These are phyloP conservation scores for Lachancea cidri DNA, from an alignment of 805 yeast genomes.

Conservation along the genomic window DNA sequence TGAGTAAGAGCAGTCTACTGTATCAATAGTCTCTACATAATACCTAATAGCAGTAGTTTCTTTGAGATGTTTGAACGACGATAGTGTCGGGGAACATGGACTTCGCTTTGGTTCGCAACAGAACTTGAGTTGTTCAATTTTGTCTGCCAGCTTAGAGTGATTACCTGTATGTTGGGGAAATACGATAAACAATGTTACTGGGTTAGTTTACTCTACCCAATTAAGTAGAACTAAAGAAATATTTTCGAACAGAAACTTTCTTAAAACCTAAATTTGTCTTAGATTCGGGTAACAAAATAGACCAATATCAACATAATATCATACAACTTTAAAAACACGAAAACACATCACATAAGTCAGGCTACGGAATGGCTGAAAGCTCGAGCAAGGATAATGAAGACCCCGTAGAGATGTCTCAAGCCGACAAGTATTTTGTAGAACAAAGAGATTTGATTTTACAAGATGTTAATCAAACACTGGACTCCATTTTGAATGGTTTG, in stretches of 20 bases:
- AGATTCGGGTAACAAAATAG: too few relatives aligned
- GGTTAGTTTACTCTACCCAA: conserved; percentile 9
- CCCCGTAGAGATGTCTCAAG: conserved; percentile 10
- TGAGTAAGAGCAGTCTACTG: conserved; percentile 15
- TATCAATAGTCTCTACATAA: conserved; percentile 1
- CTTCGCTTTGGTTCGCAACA: conserved; percentile 15
- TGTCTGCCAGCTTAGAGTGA: conserved; percentile 30
- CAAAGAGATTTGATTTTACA: conserved; percentile 28
- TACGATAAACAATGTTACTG: conserved; percentile 28
- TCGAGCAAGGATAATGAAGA: conserved; percentile 1
- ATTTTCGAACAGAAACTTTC: too few relatives aligned
- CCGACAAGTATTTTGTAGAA: conserved; percentile 26
- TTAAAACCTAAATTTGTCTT: too few relatives aligned
- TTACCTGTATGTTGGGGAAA: conserved; percentile 22
- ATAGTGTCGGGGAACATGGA: conserved; percentile 19
- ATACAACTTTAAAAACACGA: too few relatives aligned
- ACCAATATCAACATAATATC: too few relatives aligned
- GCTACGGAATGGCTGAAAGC: conserved; percentile 4
- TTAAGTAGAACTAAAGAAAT: too few relatives aligned
- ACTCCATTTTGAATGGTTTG: conserved; percentile 57
- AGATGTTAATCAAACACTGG: conserved; percentile 43
- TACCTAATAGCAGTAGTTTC: neutral
- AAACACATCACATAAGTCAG: neutral
- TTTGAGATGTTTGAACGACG: conserved; percentile 21
- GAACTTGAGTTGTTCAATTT: conserved; percentile 26